A percentile compares a stretch with the other conserved stretches of the same genome.
These are phyloP conservation scores for Euphorbia peplus DNA, from an alignment of 345 rosid genomes.

Conservation along the genomic window DNA sequence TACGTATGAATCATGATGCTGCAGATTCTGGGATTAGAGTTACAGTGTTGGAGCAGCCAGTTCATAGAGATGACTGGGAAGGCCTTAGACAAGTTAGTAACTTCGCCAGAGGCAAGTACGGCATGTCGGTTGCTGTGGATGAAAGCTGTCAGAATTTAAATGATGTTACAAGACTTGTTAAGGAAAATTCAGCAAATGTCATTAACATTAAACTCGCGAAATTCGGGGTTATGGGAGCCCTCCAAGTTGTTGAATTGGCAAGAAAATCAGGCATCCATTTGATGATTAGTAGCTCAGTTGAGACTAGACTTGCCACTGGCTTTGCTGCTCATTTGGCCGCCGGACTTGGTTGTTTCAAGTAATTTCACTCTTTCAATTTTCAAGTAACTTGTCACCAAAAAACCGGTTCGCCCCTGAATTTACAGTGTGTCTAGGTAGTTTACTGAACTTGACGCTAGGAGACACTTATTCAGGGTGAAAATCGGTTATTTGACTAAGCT, in stretches of 20 bases:
- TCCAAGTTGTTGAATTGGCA: conserved; percentile 66
- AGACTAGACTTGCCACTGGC: conserved; percentile 89
- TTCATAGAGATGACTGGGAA: conserved; percentile 87
- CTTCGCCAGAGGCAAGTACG: conserved; percentile 54
- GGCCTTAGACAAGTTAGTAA: conserved; percentile 75
- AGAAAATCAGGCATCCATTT: conserved; percentile 60
- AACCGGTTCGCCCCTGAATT: too few relatives aligned
- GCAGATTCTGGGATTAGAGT: conserved; percentile 46
- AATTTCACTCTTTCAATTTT: conserved; percentile 15
- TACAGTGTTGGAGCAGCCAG: conserved; percentile 83
- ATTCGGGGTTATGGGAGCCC: conserved; percentile 74
- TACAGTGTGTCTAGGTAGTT: too few relatives aligned
- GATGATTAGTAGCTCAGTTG: conserved; percentile 93
- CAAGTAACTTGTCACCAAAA: too few relatives aligned
- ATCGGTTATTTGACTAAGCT: too few relatives aligned
- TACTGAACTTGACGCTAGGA: too few relatives aligned
- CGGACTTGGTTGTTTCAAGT: conserved; percentile 86
- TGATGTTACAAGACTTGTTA: conserved; percentile 62
- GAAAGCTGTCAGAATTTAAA: conserved; percentile 72
- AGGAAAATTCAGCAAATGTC: conserved; percentile 57
- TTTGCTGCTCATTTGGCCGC: conserved; percentile 95
- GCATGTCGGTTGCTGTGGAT: conserved; percentile 88
- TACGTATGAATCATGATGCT: background rate
- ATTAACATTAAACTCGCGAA: conserved; percentile 85
- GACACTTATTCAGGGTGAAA: too few relatives aligned